Percentiles rank a stretch among this genome's conserved stretches.
phyloP scores from a whole-genome alignment of 2,329 filamentous ascomycete genomes.

The Huntiella moniliformis region DNA sequence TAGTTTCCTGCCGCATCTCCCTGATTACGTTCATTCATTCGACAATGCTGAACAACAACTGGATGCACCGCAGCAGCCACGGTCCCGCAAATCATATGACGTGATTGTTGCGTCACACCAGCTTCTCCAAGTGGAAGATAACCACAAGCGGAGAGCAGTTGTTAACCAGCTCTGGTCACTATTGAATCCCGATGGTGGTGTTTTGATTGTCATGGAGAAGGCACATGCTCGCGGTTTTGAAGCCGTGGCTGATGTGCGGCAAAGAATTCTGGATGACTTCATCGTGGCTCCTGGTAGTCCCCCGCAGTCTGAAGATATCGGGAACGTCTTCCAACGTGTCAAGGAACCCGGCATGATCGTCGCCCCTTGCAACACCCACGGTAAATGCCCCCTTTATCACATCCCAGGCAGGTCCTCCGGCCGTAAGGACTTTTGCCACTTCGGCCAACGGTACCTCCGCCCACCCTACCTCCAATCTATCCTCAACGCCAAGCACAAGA shows the following conservation, averaged over 20 bases:
- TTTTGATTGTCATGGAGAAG: conserved; percentile 79
- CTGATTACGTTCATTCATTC: conserved; percentile 57
- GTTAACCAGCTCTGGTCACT: conserved; percentile 82
- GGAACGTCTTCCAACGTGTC: conserved; percentile 18
- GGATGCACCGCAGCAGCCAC: conserved; percentile 35
- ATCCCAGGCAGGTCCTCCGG: conserved; percentile 49
- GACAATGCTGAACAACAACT: conserved; percentile 39
- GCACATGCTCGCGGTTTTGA: conserved; percentile 85
- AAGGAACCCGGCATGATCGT: conserved; percentile 46
- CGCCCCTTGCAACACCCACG: conserved; percentile 75
- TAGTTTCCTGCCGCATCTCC: conserved; percentile 78
- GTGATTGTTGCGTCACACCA: conserved; percentile 77
- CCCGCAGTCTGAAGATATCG: conserved; percentile 13
- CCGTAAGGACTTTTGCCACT: conserved; percentile 80
- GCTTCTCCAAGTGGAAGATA: conserved; percentile 57
- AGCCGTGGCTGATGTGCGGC: conserved; percentile 66
- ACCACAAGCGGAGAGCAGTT: conserved; percentile 57
- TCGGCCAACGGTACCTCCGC: conserved; percentile 72
- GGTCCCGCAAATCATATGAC: conserved; percentile 62
- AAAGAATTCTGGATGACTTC: conserved; percentile 57
- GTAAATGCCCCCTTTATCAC: conserved; percentile 73
- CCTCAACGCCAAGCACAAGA: conserved; percentile 47
- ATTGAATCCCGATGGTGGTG: conserved; percentile 64
- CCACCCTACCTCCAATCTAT: conserved; percentile 67
- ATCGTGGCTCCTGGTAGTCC: conserved; percentile 33